phyloP scores from a whole-genome alignment of 2,329 filamentous ascomycete genomes.

The Huntiella moniliformis region DNA sequence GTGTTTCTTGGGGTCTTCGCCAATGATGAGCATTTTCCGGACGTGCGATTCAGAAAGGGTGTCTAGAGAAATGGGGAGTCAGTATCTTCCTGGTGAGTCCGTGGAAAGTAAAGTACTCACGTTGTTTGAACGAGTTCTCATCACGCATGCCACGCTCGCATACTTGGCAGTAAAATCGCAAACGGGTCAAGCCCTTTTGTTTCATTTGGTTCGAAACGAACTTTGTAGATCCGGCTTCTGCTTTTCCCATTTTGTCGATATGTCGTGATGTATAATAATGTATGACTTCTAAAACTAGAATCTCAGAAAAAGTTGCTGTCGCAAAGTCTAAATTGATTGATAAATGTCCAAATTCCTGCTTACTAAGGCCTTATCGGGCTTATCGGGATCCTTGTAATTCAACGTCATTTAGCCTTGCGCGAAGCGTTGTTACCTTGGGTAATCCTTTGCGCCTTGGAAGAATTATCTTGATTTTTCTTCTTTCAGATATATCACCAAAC shows the following conservation, averaged over 20 bases:
- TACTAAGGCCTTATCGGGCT: constrained; percentile 9
- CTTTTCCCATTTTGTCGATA: constrained; percentile 57
- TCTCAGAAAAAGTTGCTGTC: neutral
- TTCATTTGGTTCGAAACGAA: constrained; percentile 83
- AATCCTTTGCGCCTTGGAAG: too few species aligned
- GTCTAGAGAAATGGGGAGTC: constrained; percentile 44
- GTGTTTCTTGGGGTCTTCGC: constrained; percentile 67
- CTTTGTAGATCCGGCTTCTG: constrained; percentile 84
- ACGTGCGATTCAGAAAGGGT: constrained; percentile 71
- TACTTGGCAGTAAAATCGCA: constrained; percentile 81
- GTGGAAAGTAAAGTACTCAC: constrained; percentile 1
- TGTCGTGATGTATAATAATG: neutral
- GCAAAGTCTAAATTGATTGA: constrained; percentile 6
- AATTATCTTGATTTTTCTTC: neutral
- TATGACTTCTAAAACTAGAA: neutral
- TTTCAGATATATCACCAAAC: neutral
- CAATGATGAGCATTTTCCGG: constrained; percentile 72
- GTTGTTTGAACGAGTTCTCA: constrained; percentile 14
- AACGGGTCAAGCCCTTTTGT: constrained; percentile 53
- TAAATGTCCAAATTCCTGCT: neutral
- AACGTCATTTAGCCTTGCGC: constrained; percentile 7
- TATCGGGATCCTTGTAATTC: constrained; percentile 4
- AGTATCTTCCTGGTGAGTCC: neutral
- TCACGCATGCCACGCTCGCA: constrained; percentile 34
- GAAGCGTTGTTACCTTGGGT: too few species aligned